Evolutionary conservation across 2,329 filamentous ascomycete species (phyloP), one percentile per base, ranked within the genome.

Genomic region (Cercospora brassicicola): DNA sequence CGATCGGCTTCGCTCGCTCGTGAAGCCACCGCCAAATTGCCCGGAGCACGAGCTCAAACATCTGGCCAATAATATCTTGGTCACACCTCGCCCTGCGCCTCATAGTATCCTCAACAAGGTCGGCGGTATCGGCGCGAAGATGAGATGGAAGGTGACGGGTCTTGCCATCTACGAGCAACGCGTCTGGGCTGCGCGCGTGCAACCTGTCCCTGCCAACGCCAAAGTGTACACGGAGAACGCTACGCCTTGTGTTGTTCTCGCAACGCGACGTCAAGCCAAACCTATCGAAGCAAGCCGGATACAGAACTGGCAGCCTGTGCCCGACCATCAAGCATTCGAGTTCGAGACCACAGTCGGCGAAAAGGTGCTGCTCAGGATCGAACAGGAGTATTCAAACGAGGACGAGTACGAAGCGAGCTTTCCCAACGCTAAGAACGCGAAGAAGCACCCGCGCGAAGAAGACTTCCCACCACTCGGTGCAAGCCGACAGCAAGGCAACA

Each of bases 11-110:
- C 86, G 91, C 65, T 85, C 86, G 5, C 84, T 96, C n/a, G 88
- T 89, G 31, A 80, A 88, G 62, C 82, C 92, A 20, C 90, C 90
- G 3, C 76, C 83, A 3, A 85, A 86, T 67, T 82, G 89, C 64
- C 84, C 88, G 30, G 88, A 91, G 61, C 85, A 87, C 62, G 92
- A 96, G 62, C 82, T 97, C 71, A 93, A 92, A 71, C 88, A 89
- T 69, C 89, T 97, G 74, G 94, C 90, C 56, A 97, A 96, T 80
- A 94, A 90, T 79, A 94, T 99, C 73, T 86, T 97, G 75, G 98
- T 99, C 76, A 91, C 90, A 42, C 90, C 93, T 0, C 89, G 91
- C 10, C 89, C 91, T 0, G 92, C 91, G 60, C 88, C 91, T 2
- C 84, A 86, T 61, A 87, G 85, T 71, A 90, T 96, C 23, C 82